These are phyloP conservation scores for Sporothrix protearum DNA, from an alignment of 2,329 filamentous ascomycete species.

Conservation along the genomic window DNA sequence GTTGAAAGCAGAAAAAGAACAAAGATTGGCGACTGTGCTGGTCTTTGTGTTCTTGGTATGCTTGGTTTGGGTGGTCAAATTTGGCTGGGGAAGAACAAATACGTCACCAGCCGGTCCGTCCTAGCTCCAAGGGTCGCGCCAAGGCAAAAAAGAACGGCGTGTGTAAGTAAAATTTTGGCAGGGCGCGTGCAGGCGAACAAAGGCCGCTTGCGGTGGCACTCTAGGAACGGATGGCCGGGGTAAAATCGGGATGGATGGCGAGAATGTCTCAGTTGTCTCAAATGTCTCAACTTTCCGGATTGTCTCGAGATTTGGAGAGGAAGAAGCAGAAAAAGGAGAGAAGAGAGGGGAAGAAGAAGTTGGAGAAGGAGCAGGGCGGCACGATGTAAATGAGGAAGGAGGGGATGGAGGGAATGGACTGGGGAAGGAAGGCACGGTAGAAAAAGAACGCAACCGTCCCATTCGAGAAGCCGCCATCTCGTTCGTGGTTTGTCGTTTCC, in stretches of 20 bases:
- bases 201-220: not conserved
- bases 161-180: not conserved
- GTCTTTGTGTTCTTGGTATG: not conserved
- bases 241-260: not conserved
- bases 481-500: not conserved
- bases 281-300: not conserved
- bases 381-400: not conserved
- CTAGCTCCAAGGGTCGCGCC: conserved; percentile 20
- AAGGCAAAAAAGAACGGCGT: not conserved
- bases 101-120: conserved; percentile 15
- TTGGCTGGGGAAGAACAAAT: conserved; percentile 2
- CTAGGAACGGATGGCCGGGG: not conserved
- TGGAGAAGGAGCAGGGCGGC: not conserved
- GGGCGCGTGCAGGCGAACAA: not conserved
- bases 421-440: not conserved
- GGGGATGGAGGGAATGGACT: not conserved
- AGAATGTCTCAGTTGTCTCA: not conserved
- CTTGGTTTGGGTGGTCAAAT: not conserved
- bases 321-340: not conserved
- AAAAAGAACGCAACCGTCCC: conserved; percentile 16
- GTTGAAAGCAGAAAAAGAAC: not conserved
- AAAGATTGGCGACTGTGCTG: not conserved
- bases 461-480: not conserved
- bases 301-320: not conserved
- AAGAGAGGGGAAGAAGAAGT: not conserved